These are phyloP conservation scores for Saccharomyces hybrid DNA, from an alignment of 1,139 yeast genomes.

Conservation along the genomic window DNA sequence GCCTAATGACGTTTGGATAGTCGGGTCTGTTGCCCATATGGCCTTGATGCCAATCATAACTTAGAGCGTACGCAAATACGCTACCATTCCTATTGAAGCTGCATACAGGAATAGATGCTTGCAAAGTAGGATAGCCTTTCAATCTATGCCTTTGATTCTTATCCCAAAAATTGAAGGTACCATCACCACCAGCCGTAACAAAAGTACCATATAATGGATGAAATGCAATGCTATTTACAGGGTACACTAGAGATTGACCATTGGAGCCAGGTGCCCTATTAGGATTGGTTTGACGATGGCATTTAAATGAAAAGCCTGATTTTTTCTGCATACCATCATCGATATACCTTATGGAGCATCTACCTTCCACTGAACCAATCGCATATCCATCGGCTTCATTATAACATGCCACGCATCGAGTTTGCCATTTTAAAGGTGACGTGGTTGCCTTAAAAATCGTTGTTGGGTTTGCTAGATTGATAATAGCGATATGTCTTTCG, in stretches of 20 bases:
- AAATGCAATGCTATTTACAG: conserved; percentile 75
- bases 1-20: conserved; percentile 65
- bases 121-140: conserved; percentile 68
- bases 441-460: conserved; percentile 63
- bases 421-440: conserved; percentile 91
- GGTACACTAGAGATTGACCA: conserved; percentile 49
- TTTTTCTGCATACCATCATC: conserved; percentile 72
- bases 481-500: conserved; percentile 69
- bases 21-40: conserved; percentile 68
- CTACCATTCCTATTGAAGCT: conserved; percentile 79
- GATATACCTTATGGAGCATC: conserved; percentile 93
- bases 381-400: conserved; percentile 91
- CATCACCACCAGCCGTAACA: conserved; percentile 93
- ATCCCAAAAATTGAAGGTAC: conserved; percentile 94
- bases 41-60: conserved; percentile 96
- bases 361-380: conserved; percentile 87
- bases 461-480: conserved; percentile 80
- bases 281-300: conserved; percentile 56
- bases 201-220: conserved; percentile 91
- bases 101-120: conserved; percentile 67
- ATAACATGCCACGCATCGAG: conserved; percentile 74
- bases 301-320: conserved; percentile 81
- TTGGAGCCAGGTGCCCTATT: conserved; percentile 32
- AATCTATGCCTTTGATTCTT: conserved; percentile 85
- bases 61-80: conserved; percentile 83